Base-by-base conservation (phyloP, 441 rosid species). In the Arabidopsis hybrid region DNA sequence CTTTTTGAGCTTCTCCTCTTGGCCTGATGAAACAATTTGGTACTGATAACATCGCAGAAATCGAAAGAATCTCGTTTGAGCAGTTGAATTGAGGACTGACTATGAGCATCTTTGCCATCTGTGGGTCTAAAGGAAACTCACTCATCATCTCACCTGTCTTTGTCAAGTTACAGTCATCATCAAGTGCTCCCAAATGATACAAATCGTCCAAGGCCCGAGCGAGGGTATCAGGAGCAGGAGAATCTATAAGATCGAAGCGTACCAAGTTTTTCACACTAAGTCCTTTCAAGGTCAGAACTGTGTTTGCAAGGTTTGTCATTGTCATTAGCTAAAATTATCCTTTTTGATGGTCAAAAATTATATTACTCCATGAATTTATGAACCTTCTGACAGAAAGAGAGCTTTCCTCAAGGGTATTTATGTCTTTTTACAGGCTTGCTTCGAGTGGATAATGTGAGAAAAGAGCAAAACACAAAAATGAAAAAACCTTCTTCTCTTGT, bases 11-110 rank as follows among this genome's bases (percentile, higher is more conserved):
- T 90, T 88, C 98, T 60, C 65, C 97, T 87, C 92, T 90, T 86
- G 96, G 98, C 88, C 95, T 90, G 79, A 92, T 85, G 87, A 92
- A 92, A 94, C 96, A 92, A 84, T 89, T 89, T 82, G 95, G 95
- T 89, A 90, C 95, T 83, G 95, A 90, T 64, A 92, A 87, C 93
- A 92, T 89, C 40, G 96, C 87, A 8, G 96, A 87, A 58, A 92
- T 5, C 3, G 95, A 92, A 32, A 92, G 81, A 59, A 90, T 92
- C 81, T 92, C 95, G 78, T 92, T 90, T 13, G 97, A 92, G 75
- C 97, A 92, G 82, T 92, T 92, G 84, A 87, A 90, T 78, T 83
- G 92, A 0, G 89, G 84, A 82, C 97, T 92, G 56, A 84, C 87
- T 2, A 92, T 93, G 8, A 92, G 90, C 97, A 90, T 92, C 85